A percentile compares a stretch with the other conserved stretches of the same genome.
phyloP scores from a whole-genome alignment of 2,329 filamentous ascomycete genomes.

The Botrytis medusae region DNA sequence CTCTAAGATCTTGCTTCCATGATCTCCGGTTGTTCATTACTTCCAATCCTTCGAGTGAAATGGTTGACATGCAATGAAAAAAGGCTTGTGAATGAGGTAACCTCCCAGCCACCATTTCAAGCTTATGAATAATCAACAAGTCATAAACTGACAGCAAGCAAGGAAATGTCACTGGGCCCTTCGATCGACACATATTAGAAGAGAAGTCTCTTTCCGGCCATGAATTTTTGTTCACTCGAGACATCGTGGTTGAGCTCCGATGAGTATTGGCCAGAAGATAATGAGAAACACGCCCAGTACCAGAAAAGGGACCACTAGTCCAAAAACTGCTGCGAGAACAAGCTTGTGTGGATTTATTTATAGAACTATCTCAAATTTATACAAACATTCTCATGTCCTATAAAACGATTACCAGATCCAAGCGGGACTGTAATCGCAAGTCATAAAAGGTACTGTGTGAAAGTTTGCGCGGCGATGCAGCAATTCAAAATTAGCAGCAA shows the following conservation, averaged over 20 bases:
- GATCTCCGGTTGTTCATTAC: rapidly evolving
- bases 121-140: background rate
- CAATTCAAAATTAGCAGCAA: too few species aligned
- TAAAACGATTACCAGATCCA: rapidly evolving
- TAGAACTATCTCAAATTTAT: too few species aligned
- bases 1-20: background rate
- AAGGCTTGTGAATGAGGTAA: background rate
- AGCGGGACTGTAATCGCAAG: too few species aligned
- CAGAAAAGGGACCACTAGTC: background rate
- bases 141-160: background rate
- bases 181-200: background rate
- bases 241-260: rapidly evolving
- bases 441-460: background rate
- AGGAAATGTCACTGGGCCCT: background rate
- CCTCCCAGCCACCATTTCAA: background rate
- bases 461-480: too few species aligned
- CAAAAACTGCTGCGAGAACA: too few species aligned
- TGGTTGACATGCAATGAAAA: background rate
- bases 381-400: background rate
- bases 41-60: background rate
- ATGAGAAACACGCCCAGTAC: background rate
- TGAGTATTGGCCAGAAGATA: too few species aligned
- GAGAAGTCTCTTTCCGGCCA: background rate
- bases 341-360: too few species aligned
- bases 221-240: too few species aligned